Evolutionary conservation across 495 filamentous ascomycete genomes (phyloP), one percentile per base, ranked within the genome.

Genomic region (Parathielavia appendiculata): DNA sequence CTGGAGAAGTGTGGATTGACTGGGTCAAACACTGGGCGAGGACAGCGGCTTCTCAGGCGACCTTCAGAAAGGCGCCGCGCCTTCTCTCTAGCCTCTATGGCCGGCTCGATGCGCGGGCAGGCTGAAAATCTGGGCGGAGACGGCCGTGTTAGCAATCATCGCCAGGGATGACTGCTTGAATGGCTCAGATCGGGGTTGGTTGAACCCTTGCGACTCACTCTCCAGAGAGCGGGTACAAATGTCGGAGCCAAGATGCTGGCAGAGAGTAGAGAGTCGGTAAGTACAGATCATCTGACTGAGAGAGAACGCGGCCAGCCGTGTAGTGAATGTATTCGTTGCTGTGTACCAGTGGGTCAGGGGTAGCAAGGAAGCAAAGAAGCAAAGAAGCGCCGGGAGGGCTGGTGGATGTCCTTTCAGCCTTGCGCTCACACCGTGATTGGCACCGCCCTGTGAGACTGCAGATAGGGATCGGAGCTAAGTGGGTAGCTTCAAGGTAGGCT

Each of bases 391-490:
- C 40, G 7, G 9, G 40, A 22, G 41, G 41, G 23, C 38, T 34
- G 10, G 19, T n/a, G 30, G 39, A 38, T 43, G 51, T 41, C 38
- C 34, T 43, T 44, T 20, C 45, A 50, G 44, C 40, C 41, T 34
- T 48, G 51, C n/a, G n/a, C 11, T 43, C 13, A 14, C 17, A 8
- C 39, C 51, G 20, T 34, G 54, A 57, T 57, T 57, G 46, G 46
- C 45, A 50, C 34, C 16, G 54, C 45, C 44, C 20, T 40, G 45
- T 49, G 45, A 50, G 54, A 57, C 54, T 57, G 54, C 54, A 57
- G 54, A 43, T 50, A 14, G 26, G 23, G 34, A 57, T 57, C 54
- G 54, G 50, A 20, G 45, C 54, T 50, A 50, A 44, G 38, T 43
- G 51, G 22, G 6, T 32, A 30, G 10, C 39, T 19, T 35, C 16